phyloP scores from a whole-genome alignment of 2,329 filamentous ascomycete genomes.

The Colletotrichum orbiculare region DNA sequence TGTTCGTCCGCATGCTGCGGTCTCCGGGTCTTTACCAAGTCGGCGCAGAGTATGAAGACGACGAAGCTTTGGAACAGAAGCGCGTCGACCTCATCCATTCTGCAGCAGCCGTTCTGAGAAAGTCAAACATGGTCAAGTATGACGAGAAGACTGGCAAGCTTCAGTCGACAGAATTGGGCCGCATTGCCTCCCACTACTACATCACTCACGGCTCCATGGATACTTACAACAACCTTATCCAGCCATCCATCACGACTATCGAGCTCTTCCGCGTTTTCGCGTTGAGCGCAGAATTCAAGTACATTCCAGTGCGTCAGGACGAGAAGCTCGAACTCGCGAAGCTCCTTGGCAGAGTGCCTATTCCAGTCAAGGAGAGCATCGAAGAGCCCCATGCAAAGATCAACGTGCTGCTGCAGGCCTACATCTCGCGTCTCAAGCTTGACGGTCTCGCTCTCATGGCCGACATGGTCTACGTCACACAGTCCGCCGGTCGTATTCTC shows the following conservation, averaged over 20 bases:
- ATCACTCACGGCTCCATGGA: constrained; percentile 97
- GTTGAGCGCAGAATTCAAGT: constrained; percentile 97
- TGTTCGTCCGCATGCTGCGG: constrained; percentile 97
- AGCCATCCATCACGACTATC: constrained; percentile 91
- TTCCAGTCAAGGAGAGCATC: constrained; percentile 97
- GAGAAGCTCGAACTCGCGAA: constrained; percentile 97
- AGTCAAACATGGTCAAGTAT: constrained; percentile 91
- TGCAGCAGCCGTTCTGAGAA: constrained; percentile 86
- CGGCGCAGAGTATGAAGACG: constrained; percentile 93
- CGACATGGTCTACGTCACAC: constrained; percentile 98
- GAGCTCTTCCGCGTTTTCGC: constrained; percentile 97
- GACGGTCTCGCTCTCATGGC: constrained; percentile 97
- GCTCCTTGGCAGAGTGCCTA: constrained; percentile 87
- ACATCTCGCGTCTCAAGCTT: constrained; percentile 92
- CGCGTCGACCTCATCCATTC: constrained; percentile 98
- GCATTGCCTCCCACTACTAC: constrained; percentile 98
- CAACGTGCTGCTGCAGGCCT: constrained; percentile 95
- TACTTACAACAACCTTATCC: constrained; percentile 95
- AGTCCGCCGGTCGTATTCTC: constrained; percentile 95
- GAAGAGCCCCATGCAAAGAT: constrained; percentile 98
- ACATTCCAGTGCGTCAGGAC: constrained; percentile 96
- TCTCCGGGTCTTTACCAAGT: constrained; percentile 96
- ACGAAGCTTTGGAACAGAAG: constrained; percentile 92
- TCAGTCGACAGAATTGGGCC: constrained; percentile 91
- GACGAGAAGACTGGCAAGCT: constrained; percentile 92